Evolutionary conservation across 768 basidiomycete genomes (phyloP).

Genomic region (Trametes cinnabarina): DNA sequence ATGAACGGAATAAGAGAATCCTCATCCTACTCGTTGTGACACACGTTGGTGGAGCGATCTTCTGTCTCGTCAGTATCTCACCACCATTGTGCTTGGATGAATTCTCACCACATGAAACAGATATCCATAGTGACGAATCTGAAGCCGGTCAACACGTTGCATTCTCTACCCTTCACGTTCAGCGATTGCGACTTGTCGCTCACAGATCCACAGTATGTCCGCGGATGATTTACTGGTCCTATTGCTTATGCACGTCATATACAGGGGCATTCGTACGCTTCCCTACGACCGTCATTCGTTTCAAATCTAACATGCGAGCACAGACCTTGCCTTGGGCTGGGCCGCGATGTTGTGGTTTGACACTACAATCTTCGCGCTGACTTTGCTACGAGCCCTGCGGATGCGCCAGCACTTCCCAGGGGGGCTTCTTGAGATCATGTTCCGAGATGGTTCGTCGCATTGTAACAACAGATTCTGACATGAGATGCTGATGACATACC

Average conservation of each 20-base stretch:
- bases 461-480: neutral
- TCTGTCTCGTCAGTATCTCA: conserved; percentile 1
- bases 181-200: conserved; percentile 10
- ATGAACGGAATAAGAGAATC: conserved; percentile 23
- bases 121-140: neutral
- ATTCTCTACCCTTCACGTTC: conserved; percentile 3
- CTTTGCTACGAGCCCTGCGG: conserved; percentile 6
- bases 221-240: neutral
- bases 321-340: conserved; percentile 22
- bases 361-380: conserved; percentile 15
- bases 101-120: neutral
- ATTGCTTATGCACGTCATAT: neutral
- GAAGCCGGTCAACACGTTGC: neutral
- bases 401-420: conserved; percentile 9
- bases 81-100: neutral
- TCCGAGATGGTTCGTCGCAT: conserved; percentile 14
- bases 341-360: conserved; percentile 19
- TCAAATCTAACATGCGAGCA: neutral
- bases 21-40: conserved; percentile 10
- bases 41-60: conserved; percentile 2
- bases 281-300: neutral
- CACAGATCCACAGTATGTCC: conserved; percentile 13
- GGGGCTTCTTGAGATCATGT: conserved; percentile 12
- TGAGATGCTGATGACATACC: neutral
- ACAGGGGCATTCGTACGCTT: conserved; percentile 14